phyloP scores from a whole-genome alignment of 495 filamentous ascomycete species.

The Neohortaea acidophila region DNA sequence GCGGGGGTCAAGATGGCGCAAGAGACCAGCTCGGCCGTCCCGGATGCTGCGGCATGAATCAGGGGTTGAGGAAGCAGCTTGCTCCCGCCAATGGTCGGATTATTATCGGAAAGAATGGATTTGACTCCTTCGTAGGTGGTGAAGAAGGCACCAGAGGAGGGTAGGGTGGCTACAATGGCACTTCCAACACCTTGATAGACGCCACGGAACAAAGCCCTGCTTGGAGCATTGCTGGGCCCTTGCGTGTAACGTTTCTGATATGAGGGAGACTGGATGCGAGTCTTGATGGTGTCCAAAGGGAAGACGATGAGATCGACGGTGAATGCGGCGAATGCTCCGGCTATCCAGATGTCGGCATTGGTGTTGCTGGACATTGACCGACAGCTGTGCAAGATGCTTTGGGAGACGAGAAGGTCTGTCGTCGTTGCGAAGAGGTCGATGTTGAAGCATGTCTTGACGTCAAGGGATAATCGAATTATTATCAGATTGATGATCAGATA shows the following conservation, averaged over 20 bases:
- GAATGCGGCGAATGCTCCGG: constrained; percentile 69
- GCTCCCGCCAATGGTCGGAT: constrained; percentile 25
- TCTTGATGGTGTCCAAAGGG: constrained; percentile 75
- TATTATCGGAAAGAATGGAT: constrained; percentile 34
- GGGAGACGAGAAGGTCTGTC: too few species aligned
- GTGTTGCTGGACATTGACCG: constrained; percentile 17
- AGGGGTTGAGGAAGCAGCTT: constrained; percentile 43
- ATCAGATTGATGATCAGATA: too few species aligned
- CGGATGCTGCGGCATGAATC: constrained; percentile 56
- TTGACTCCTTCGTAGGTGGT: constrained; percentile 72
- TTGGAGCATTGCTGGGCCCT: constrained; percentile 36
- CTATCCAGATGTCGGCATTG: constrained; percentile 24
- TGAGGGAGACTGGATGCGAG: constrained; percentile 62
- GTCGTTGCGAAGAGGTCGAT: too few species aligned
- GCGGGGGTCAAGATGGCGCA: constrained; percentile 77
- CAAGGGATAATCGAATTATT: too few species aligned
- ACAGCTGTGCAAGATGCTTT: too few species aligned
- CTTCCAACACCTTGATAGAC: constrained; percentile 82
- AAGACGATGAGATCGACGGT: constrained; percentile 68
- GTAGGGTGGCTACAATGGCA: constrained; percentile 74
- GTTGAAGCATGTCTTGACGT: too few species aligned
- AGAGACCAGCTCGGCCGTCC: constrained; percentile 59
- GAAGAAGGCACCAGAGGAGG: constrained; percentile 84
- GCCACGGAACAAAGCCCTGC: constrained; percentile 49
- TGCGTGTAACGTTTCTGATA: constrained; percentile 49